Evolutionary conservation across 305 asterid species (phyloP).

Genomic region (Rubia peregrina): DNA sequence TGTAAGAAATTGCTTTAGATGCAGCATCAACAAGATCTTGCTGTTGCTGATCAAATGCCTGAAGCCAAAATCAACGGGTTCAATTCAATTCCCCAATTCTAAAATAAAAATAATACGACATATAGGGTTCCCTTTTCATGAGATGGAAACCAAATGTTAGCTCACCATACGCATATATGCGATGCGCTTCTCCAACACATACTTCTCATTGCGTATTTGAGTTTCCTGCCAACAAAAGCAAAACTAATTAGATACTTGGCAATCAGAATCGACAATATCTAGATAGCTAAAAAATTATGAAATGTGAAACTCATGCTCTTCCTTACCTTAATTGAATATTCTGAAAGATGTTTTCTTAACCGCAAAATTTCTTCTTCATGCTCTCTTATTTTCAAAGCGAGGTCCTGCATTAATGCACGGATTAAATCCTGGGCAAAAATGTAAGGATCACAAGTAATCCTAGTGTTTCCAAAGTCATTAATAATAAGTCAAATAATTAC

Average conservation of each 20-base stretch:
- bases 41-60: constrained; percentile 99
- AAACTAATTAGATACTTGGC: constrained; percentile 15
- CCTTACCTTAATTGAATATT: constrained; percentile 67
- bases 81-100: constrained; percentile 18
- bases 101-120: neutral
- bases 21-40: constrained; percentile 99
- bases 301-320: constrained; percentile 5
- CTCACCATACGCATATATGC: constrained; percentile 95
- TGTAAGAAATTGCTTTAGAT: constrained; percentile 91
- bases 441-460: neutral
- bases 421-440: neutral
- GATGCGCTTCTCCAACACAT: constrained; percentile 81
- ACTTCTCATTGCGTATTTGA: constrained; percentile 75
- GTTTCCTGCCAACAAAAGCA: constrained; percentile 55
- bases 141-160: constrained; percentile 20
- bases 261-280: constrained; percentile 14
- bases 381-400: constrained; percentile 56
- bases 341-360: constrained; percentile 70
- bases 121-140: constrained; percentile 7
- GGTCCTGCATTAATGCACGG: constrained; percentile 36
- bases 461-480: neutral
- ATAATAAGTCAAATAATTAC: constrained; percentile 23
- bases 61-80: constrained; percentile 22
- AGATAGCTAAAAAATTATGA: constrained; percentile 5
- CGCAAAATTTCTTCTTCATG: constrained; percentile 84